A percentile compares a stretch with the other conserved stretches of the same genome.
phyloP scores from a whole-genome alignment of 1,284 basidiomycete species.

The Trametes sp. region DNA sequence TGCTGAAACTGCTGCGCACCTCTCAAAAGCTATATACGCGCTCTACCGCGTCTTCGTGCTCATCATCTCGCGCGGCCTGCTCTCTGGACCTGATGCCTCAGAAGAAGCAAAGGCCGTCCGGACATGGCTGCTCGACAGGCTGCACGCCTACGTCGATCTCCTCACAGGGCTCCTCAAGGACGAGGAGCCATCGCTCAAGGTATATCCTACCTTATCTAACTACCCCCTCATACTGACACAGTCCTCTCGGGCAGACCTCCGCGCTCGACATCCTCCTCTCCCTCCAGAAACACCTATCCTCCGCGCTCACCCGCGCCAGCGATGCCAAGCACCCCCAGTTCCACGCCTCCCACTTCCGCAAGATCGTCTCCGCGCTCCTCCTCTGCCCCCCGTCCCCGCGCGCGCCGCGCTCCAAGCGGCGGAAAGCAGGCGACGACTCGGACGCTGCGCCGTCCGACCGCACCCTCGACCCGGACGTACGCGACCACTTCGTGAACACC shows the following conservation, averaged over 20 bases:
- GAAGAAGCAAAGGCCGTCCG: conserved; percentile 73
- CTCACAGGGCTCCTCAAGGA: conserved; percentile 78
- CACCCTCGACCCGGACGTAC: conserved; percentile 63
- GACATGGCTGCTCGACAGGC: conserved; percentile 76
- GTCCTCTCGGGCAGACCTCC: conserved; percentile 61
- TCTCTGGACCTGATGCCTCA: conserved; percentile 44
- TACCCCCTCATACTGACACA: conserved; percentile 16
- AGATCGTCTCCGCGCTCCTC: conserved; percentile 67
- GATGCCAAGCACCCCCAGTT: conserved; percentile 59
- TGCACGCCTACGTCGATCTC: conserved; percentile 73
- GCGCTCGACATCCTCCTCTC: conserved; percentile 84
- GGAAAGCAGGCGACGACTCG: conserved; percentile 26
- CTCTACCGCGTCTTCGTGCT: conserved; percentile 83
- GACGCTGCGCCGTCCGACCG: too few species aligned
- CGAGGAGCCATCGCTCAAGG: conserved; percentile 68
- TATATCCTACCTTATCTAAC: conserved; percentile 44
- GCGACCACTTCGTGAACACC: conserved; percentile 68
- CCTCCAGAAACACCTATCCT: conserved; percentile 80
- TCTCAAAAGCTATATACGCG: conserved; percentile 83
- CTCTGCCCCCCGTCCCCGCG: conserved; percentile 65
- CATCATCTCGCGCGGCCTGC: conserved; percentile 65
- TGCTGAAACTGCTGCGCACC: conserved; percentile 56
- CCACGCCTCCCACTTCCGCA: conserved; percentile 73
- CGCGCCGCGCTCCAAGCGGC: conserved; percentile 33
- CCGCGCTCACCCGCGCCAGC: conserved; percentile 55